Evolutionary conservation across 257 asterid genomes (phyloP).

Genomic region (Solanum medicagineum): DNA sequence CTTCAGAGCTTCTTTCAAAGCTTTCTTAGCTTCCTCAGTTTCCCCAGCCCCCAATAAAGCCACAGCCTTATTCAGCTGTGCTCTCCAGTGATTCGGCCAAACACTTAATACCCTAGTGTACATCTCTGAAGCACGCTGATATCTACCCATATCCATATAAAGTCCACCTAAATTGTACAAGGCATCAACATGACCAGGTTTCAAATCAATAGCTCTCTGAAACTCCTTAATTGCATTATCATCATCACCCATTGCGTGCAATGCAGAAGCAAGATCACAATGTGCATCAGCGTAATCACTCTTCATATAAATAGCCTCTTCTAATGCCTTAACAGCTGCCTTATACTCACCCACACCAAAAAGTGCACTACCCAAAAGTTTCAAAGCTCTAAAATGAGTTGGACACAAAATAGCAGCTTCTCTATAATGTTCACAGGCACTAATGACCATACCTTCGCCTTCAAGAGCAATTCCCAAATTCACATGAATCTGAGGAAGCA

Average conservation of each 20-base stretch:
- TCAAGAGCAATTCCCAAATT: constrained; percentile 91
- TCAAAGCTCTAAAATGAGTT: constrained; percentile 91
- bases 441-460: constrained; percentile 92
- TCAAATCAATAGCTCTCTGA: constrained; percentile 94
- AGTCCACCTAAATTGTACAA: constrained; percentile 87
- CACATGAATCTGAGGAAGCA: constrained; percentile 96
- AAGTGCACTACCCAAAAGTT: constrained; percentile 94
- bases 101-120: constrained; percentile 85
- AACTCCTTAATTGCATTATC: constrained; percentile 97
- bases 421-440: constrained; percentile 99
- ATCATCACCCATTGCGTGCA: constrained; percentile 91
- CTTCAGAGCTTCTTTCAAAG: constrained; percentile 88
- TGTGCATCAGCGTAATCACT: constrained; percentile 96
- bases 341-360: constrained; percentile 96
- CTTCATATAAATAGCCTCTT: constrained; percentile 93
- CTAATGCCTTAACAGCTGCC: constrained; percentile 98
- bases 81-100: constrained; percentile 98
- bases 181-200: constrained; percentile 96
- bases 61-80: constrained; percentile 90
- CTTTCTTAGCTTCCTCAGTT: constrained; percentile 90
- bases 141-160: constrained; percentile 98
- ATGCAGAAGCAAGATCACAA: constrained; percentile 96
- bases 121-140: constrained; percentile 97
- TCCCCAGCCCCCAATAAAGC: constrained; percentile 93
- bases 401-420: constrained; percentile 99